Conservation (phyloP, 106 monocot species). For the Agapanthus africanus region DNA sequence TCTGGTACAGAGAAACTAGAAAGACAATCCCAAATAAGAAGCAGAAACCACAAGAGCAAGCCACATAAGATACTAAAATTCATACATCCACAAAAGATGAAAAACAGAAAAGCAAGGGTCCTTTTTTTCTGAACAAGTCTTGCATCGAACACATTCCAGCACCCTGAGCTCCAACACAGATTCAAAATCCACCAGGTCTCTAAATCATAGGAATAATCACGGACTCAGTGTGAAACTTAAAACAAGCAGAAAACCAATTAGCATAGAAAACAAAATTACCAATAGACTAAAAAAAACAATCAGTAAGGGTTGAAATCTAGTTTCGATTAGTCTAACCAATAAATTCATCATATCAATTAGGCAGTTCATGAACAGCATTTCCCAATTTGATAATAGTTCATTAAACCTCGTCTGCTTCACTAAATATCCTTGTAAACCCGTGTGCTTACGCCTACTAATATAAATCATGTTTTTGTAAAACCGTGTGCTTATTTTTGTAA, state of each 20-base stretch:
- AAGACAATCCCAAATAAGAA: background rate
- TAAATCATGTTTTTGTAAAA: no score
- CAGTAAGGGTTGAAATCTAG: background rate
- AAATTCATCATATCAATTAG: background rate
- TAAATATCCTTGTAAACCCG: no score
- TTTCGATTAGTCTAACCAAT: background rate
- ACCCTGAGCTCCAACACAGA: slow-evolving; percentile 19
- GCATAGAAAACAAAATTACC: background rate
- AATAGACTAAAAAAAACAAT: background rate
- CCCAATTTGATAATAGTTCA: slow-evolving; percentile 3
- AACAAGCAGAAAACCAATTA: slow-evolving; percentile 7
- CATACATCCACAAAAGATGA: background rate
- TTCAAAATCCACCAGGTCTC: slow-evolving; percentile 35
- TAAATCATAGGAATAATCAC: slow-evolving; percentile 27
- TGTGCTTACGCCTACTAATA: no score
- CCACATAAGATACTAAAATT: background rate
- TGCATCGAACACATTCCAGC: slow-evolving; percentile 17
- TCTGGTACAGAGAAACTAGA: slow-evolving; percentile 4
- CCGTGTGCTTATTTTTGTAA: no score
- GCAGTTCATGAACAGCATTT: background rate
- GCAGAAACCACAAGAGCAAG: background rate
- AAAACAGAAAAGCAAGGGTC: no score
- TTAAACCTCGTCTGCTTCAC: no score
- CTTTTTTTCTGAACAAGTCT: slow-evolving; percentile 9
- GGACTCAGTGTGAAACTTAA: slow-evolving; percentile 31